Evolutionary conservation across 768 basidiomycete species (phyloP), one percentile per base, ranked within the genome.

Genomic region (Leccinum fibrillosum): DNA sequence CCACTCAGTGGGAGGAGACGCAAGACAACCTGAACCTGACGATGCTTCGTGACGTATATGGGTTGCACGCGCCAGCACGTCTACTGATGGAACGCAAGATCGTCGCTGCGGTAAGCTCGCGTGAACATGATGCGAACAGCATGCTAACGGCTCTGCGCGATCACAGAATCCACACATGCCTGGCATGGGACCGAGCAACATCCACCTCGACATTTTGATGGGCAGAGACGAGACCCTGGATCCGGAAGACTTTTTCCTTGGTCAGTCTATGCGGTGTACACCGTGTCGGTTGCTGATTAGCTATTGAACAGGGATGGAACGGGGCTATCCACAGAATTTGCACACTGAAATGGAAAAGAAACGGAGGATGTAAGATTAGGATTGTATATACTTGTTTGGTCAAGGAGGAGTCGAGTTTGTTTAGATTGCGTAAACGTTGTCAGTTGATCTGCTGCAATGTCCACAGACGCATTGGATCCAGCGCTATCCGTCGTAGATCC

Each of bases 31-130:
- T 94, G 52, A 88, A 88, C 70, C 78, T 98, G 57, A 94, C 85
- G 50, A 77, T 96, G 75, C 83, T 93, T 69, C 86, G 95, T 48
- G 86, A 92, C 72, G 70, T 88, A 32, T 88, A 88, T 67, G 97
- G 97, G 35, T 72, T 98, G 64, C 92, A 93, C 69, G 86, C 90
- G 19, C 97, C 97, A 2, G 84, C 96, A 74, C 84, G 95, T 30
- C 78, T 86, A 53, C 79, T 97, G 62, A 98, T 98, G 97, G 97
- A 99, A 73, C 85, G 94, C 68, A 89, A 88, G 77, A 82, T 94
- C 44, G 92, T 95, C 9, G 75, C 83, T 34, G 72, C 82, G 56
- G 95, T 95, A 65, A 61, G 66, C 23, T 50, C 47, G 55, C 35
- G 48, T 35, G 53, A 44, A 32, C 39, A 5, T 21, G 13, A 51